A percentile compares a stretch with the other conserved stretches of the same genome.
phyloP scores from a whole-genome alignment of 768 basidiomycete genomes.

The Amanita exitialis region DNA sequence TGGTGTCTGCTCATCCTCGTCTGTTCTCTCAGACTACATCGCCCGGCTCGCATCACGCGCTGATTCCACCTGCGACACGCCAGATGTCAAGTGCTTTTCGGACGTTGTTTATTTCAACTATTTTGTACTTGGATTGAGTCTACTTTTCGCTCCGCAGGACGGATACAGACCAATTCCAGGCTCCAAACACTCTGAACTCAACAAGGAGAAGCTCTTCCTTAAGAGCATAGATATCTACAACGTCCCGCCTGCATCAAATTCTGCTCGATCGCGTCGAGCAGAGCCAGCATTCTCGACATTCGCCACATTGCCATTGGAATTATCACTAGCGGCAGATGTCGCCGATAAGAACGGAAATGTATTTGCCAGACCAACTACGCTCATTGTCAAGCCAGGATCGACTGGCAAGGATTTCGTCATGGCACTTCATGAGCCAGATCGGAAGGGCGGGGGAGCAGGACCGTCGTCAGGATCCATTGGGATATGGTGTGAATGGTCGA shows the following conservation, averaged over 20 bases:
- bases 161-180: conserved; percentile 51
- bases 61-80: conserved; percentile 17
- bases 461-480: conserved; percentile 79
- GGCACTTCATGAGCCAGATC: conserved; percentile 72
- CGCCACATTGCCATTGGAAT: conserved; percentile 32
- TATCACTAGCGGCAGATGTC: conserved; percentile 18
- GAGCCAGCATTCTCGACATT: conserved; percentile 49
- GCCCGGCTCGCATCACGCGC: conserved; percentile 20
- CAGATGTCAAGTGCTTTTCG: conserved; percentile 70
- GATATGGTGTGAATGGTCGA: conserved; percentile 92
- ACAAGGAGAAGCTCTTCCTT: conserved; percentile 38
- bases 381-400: conserved; percentile 38
- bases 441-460: conserved; percentile 86
- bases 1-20: conserved; percentile 40
- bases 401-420: conserved; percentile 74
- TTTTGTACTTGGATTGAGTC: conserved; percentile 65
- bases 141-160: conserved; percentile 60
- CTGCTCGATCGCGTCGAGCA: conserved; percentile 30
- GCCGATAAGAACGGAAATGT: conserved; percentile 28
- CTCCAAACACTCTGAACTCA: conserved; percentile 33
- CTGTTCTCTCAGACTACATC: conserved; percentile 33
- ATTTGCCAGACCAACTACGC: conserved; percentile 23
- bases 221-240: conserved; percentile 76
- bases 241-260: conserved; percentile 19
- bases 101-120: conserved; percentile 88